Base-by-base conservation (phyloP, 1,139 yeast genomes). In the Blastobotrys apis region DNA sequence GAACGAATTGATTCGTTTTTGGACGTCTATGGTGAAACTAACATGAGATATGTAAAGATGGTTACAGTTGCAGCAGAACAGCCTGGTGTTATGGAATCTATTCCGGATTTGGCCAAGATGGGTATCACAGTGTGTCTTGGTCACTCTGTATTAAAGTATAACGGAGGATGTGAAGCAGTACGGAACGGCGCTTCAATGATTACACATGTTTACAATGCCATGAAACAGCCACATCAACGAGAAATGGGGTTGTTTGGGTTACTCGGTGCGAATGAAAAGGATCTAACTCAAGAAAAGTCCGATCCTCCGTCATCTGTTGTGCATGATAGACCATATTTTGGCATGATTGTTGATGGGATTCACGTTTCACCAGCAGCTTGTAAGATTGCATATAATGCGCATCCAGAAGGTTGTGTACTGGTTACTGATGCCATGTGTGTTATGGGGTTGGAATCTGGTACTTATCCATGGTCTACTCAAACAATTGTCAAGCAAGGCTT, bases 161-260 rank as follows among this genome's bases (percentile, higher is more conserved):
- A 67, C 25, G 74, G 74, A 16, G 79, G 76, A 9, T 54, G 72
- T 17, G 64, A 69, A 46, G 83, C 84, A 0, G 66, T 78, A 25
- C 63, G 67, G 17, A 59, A 68, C 16, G 84, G 84, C 23, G 80
- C 81, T 19, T 60, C 74, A 23, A 77, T 78, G 82, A 67, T 79
- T 41, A 79, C 84, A 4, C 84, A 79, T 56, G 68, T 79, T 49
- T 79, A 75, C 62, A 79, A 79, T 54, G 84, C 84, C 53, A 79
- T 79, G 84, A 80, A 81, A 2, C 81, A 75, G 57, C 81, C 80
- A 1, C 83, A 77, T 55, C 83, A 78, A 55, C 66, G 84, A 54
- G 75, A 77, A 41, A 78, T 77, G 8, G 83, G 84, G 12, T 74
- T 78, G 15, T 69, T 77, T 29, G 84, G 84, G 3, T 65, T 78